Evolutionary conservation across 257 asterid genomes (phyloP).

Genomic region (Henckelia pumila): DNA sequence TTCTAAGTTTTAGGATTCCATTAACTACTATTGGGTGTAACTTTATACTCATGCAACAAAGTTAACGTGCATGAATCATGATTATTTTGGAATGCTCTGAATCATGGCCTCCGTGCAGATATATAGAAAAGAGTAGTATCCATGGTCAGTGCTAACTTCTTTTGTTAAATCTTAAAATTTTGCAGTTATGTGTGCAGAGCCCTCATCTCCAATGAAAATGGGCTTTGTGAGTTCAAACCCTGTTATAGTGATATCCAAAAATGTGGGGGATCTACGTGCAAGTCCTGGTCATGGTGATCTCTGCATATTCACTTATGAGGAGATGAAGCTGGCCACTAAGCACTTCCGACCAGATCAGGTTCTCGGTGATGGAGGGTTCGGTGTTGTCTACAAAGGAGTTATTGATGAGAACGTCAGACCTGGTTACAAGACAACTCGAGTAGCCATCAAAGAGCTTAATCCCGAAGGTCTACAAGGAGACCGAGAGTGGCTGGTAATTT

Average conservation of each 20-base stretch:
- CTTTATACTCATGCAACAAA: not conserved
- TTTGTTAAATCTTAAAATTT: conserved; percentile 16
- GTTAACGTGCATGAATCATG: not conserved
- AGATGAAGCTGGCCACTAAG: conserved; percentile 92
- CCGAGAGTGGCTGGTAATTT: conserved; percentile 91
- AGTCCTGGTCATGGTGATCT: conserved; percentile 71
- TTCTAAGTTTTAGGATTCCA: not conserved
- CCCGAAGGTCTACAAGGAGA: conserved; percentile 92
- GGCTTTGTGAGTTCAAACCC: conserved; percentile 40
- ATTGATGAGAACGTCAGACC: conserved; percentile 65
- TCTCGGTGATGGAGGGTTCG: conserved; percentile 95
- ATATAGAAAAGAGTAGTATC: conserved; percentile 13
- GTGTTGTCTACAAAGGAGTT: conserved; percentile 84
- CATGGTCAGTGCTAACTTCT: conserved; percentile 13
- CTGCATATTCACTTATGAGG: conserved; percentile 78
- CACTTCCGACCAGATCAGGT: conserved; percentile 80
- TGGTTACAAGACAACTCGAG: conserved; percentile 55
- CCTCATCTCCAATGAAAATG: conserved; percentile 37
- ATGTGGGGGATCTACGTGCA: conserved; percentile 72
- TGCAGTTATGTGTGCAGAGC: conserved; percentile 29
- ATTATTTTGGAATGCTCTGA: not conserved
- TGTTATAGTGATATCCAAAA: conserved; percentile 52
- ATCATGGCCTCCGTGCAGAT: not conserved
- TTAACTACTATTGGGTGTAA: not conserved
- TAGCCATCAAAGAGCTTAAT: conserved; percentile 90